Evolutionary conservation across 495 filamentous ascomycete species (phyloP), one percentile per base, ranked within the genome.

Genomic region (Pseudevernia furfuracea): DNA sequence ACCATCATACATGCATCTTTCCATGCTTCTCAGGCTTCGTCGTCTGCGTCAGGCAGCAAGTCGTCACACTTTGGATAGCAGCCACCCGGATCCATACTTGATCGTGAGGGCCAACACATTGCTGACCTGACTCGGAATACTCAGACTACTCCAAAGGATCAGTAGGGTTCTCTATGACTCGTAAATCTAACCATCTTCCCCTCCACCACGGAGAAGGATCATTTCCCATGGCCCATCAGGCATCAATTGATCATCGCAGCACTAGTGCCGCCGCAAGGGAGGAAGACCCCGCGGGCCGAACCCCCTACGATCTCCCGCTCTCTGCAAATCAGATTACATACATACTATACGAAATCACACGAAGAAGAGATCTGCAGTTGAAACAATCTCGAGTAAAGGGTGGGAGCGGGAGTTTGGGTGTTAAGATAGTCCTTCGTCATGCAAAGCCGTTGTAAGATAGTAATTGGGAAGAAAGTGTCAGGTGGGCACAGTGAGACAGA

Each of bases 301-400:
- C 52, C 52, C n/a, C 28, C 28, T 55, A 55, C 52, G 52, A 55
- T 55, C 52, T 55, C 52, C 52, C 52, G 52, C 52, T 34, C 14
- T 55, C 10, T 8, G 52, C 52, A 19, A 41, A 41, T 41, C 38
- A 41, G 10, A n/a, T n/a, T n/a, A n/a, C n/a, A n/a, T n/a, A n/a
- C n/a, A n/a, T n/a, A n/a, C n/a, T n/a, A n/a, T n/a, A n/a, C 38
- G 14, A 12, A 41, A 8, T 41, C 11, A 21, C 9, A 34, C 9
- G 17, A 34, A 32, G 28, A 34, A 55, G 52, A 34, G 52, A 55
- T 55, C 30, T 34, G 52, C 28, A 21, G 15, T 55, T 55, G 52
- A 55, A 55, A 55, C 25, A 17, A 53, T 6, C 0, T 4, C 25
- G n/a, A n/a, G n/a, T n/a, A n/a, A 19, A 49, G 10, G 23, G 23